Evolutionary conservation across 225 moss, liverwort and hornwort genomes (phyloP).

Genomic region (Climacium dendroides): DNA sequence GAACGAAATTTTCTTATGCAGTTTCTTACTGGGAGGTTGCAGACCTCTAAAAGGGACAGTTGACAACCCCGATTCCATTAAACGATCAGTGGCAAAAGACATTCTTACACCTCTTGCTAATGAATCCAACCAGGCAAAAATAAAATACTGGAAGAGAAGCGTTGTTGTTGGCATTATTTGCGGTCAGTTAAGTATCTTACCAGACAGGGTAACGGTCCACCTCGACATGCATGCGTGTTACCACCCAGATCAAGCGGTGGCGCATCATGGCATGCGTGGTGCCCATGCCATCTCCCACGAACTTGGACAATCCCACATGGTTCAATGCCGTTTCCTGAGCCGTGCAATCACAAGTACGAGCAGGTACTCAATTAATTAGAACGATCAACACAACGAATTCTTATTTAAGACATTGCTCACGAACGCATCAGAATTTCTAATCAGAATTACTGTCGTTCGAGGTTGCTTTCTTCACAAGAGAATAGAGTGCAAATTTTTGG

Average conservation of each 20-base stretch:
- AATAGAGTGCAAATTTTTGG: not conserved
- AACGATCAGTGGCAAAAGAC: not conserved
- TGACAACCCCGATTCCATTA: not conserved
- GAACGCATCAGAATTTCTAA: not conserved
- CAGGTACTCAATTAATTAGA: not conserved
- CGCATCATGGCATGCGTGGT: constrained; percentile 63
- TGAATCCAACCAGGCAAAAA: not conserved
- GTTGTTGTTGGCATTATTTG: not conserved
- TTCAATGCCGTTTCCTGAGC: constrained; percentile 44
- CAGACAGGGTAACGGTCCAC: constrained; percentile 61
- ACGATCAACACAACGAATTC: not conserved
- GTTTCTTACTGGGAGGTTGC: not conserved
- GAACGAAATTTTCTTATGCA: not conserved
- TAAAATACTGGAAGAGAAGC: not conserved
- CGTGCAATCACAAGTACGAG: not conserved
- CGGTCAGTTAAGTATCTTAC: not conserved
- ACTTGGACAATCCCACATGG: constrained; percentile 46
- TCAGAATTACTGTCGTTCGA: not conserved
- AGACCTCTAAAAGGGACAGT: not conserved
- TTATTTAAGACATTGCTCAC: not conserved
- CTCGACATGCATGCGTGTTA: constrained; percentile 63
- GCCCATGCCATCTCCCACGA: constrained; percentile 65
- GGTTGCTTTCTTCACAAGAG: not conserved
- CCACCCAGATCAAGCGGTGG: constrained; percentile 64
- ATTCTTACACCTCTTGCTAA: not conserved